A percentile compares a stretch with the other conserved stretches of the same genome.
These are phyloP conservation scores for Chenopodium album DNA, from an alignment of 148 eudicot genomes.

Conservation along the genomic window DNA sequence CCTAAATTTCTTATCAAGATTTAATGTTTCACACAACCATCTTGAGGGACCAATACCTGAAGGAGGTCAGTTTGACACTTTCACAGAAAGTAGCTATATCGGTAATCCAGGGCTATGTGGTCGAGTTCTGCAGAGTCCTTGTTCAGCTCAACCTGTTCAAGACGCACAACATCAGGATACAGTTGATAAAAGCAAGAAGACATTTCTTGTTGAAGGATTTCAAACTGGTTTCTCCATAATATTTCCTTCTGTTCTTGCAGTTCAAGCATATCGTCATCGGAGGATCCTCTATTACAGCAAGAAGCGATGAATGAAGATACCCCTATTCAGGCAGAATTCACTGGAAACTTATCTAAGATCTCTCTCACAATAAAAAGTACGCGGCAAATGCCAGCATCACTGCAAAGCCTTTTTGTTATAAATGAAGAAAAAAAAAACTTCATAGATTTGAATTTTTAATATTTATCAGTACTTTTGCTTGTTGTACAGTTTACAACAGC, in stretches of 20 bases:
- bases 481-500: too few relatives aligned
- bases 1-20: slow-evolving; percentile 44
- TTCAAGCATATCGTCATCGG: slow-evolving; percentile 6
- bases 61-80: slow-evolving; percentile 56
- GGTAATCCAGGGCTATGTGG: slow-evolving; percentile 72
- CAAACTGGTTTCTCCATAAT: slow-evolving; percentile 8
- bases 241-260: slow-evolving; percentile 17
- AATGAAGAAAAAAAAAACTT: too few relatives aligned
- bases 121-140: slow-evolving; percentile 40
- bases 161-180: slow-evolving; percentile 19
- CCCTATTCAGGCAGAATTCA: neutral
- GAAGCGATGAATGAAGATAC: neutral
- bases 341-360: neutral
- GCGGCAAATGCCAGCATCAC: too few relatives aligned
- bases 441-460: too few relatives aligned
- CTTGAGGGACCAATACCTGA: slow-evolving; percentile 56
- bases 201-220: slow-evolving; percentile 26
- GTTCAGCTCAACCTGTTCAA: slow-evolving; percentile 30
- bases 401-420: too few relatives aligned
- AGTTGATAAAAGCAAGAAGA: slow-evolving; percentile 33
- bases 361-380: too few relatives aligned
- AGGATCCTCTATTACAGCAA: slow-evolving; percentile 8
- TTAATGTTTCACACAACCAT: slow-evolving; percentile 57
- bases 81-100: slow-evolving; percentile 43
- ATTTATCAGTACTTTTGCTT: too few relatives aligned